Percentiles rank a stretch among this genome's conserved stretches.
Evolutionary conservation across 192 early-diverging fungal genomes (phyloP).

Genomic region (Backusella sp.): DNA sequence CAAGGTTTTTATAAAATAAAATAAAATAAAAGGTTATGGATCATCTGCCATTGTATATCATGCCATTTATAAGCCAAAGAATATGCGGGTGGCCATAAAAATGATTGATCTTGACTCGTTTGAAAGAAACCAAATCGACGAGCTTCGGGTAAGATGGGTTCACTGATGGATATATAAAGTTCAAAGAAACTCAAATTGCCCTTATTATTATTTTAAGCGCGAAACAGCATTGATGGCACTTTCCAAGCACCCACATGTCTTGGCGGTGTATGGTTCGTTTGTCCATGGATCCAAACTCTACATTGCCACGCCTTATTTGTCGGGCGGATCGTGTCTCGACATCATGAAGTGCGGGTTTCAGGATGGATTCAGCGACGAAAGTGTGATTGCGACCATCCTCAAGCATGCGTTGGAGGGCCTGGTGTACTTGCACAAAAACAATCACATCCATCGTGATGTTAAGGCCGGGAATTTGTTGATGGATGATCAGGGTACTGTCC

Average conservation of each 20-base stretch:
- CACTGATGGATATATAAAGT: neutral
- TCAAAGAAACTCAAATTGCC: neutral
- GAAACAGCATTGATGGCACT: slow-evolving; percentile 87
- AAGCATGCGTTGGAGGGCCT: slow-evolving; percentile 71
- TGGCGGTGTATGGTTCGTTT: slow-evolving; percentile 81
- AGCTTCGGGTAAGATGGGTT: slow-evolving; percentile 60
- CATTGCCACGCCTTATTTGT: slow-evolving; percentile 83
- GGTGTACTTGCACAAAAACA: slow-evolving; percentile 63
- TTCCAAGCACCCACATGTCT: slow-evolving; percentile 81
- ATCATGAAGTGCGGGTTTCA: slow-evolving; percentile 83
- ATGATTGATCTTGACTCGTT: slow-evolving; percentile 88
- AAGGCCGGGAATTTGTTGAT: slow-evolving; percentile 69
- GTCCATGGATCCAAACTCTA: slow-evolving; percentile 76
- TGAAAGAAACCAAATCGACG: slow-evolving; percentile 90
- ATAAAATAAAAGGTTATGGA: slow-evolving; percentile 63
- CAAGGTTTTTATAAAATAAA: no score
- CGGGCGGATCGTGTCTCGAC: slow-evolving; percentile 78
- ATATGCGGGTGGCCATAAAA: slow-evolving; percentile 74
- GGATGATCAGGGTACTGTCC: slow-evolving; percentile 60
- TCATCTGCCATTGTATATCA: slow-evolving; percentile 83
- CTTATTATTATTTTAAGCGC: slow-evolving; percentile 38
- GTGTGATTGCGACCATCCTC: slow-evolving; percentile 73
- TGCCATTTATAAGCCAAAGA: slow-evolving; percentile 72
- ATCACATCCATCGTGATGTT: slow-evolving; percentile 70
- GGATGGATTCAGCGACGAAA: slow-evolving; percentile 81